phyloP scores from a whole-genome alignment of 192 early-diverging fungal species.

The Podila epigama region DNA sequence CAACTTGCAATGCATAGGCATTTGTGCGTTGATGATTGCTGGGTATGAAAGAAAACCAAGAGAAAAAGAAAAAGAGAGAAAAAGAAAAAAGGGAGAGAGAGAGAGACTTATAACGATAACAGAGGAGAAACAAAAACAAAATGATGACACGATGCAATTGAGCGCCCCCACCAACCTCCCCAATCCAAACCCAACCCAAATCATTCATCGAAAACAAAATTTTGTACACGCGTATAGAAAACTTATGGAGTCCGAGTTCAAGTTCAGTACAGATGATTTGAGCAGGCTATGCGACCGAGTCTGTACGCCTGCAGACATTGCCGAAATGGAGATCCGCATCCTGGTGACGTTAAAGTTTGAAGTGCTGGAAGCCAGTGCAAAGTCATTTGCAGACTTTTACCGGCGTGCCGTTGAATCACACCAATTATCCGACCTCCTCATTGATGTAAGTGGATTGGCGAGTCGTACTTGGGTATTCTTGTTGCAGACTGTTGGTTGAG shows the following conservation, averaged over 20 bases:
- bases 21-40: conserved; percentile 39
- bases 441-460: conserved; percentile 46
- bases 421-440: background rate
- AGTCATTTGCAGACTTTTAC: conserved; percentile 29
- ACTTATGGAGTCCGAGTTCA: conserved; percentile 24
- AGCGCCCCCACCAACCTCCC: background rate
- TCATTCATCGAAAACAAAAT: background rate
- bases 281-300: conserved; percentile 9
- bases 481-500: too few relatives aligned
- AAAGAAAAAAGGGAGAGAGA: too few relatives aligned
- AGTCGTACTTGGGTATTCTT: too few relatives aligned
- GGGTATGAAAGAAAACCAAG: conserved; percentile 12
- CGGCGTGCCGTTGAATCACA: conserved; percentile 15
- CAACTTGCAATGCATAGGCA: conserved; percentile 21
- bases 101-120: too few relatives aligned
- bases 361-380: conserved; percentile 31
- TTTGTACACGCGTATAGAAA: conserved; percentile 10
- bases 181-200: background rate
- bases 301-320: conserved; percentile 16
- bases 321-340: conserved; percentile 22
- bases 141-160: too few relatives aligned
- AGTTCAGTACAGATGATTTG: conserved; percentile 6
- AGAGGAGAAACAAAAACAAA: too few relatives aligned
- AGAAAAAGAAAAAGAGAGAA: too few relatives aligned
- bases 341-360: conserved; percentile 36